phyloP scores from a whole-genome alignment of 257 asterid species.

The Thymus quinquecostatus region DNA sequence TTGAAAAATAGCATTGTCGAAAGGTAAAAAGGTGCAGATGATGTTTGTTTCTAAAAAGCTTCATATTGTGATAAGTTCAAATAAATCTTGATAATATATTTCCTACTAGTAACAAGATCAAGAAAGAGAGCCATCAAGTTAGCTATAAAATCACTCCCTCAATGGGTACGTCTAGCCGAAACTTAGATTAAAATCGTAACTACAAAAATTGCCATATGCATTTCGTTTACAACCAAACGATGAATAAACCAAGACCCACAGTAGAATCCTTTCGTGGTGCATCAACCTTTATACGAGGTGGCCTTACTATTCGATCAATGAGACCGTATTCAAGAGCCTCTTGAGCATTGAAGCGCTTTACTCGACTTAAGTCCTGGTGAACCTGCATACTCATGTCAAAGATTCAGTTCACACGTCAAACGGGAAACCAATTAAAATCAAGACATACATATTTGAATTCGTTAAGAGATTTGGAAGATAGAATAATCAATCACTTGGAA shows the following conservation, averaged over 20 bases:
- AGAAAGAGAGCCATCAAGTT: slow-evolving; percentile 9
- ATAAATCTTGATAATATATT: too few relatives aligned
- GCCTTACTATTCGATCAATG: slow-evolving; percentile 76
- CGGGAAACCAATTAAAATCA: not conserved
- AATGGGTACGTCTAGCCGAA: slow-evolving; percentile 1
- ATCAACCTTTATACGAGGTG: slow-evolving; percentile 48
- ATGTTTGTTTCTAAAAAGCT: too few relatives aligned
- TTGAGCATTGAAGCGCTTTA: slow-evolving; percentile 71
- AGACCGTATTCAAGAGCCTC: slow-evolving; percentile 94
- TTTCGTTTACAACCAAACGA: not conserved
- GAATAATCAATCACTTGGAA: not conserved
- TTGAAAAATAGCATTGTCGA: too few relatives aligned
- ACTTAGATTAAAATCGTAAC: not conserved
- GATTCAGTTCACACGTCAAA: not conserved
- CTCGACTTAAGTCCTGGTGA: slow-evolving; percentile 65
- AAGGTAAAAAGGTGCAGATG: too few relatives aligned
- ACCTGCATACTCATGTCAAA: slow-evolving; percentile 47
- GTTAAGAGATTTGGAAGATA: not conserved
- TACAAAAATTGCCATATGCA: not conserved
- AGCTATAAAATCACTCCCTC: slow-evolving; percentile 7
- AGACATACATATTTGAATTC: not conserved
- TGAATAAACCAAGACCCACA: slow-evolving; percentile 32
- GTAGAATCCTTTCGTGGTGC: slow-evolving; percentile 35
- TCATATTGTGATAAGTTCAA: too few relatives aligned
- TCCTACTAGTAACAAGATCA: not conserved